Percentiles rank a stretch among this genome's conserved stretches.
phyloP scores from a whole-genome alignment of 2,329 filamentous ascomycete genomes.

The Aspergillus awamori region DNA sequence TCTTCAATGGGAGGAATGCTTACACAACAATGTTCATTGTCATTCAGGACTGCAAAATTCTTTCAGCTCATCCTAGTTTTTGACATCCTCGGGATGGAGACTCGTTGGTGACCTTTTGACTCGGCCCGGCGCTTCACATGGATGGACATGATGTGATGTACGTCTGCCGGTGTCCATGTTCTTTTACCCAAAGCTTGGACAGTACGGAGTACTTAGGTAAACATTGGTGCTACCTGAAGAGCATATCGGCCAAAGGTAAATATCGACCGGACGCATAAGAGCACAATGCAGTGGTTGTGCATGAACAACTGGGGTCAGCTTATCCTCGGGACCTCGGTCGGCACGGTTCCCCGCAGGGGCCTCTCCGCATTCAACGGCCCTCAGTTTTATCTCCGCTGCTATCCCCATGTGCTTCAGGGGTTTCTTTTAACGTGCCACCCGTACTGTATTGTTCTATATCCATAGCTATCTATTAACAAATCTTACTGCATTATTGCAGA shows the following conservation, averaged over 20 bases:
- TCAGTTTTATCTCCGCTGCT: conserved; percentile 2
- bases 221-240: neutral
- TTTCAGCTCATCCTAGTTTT: neutral
- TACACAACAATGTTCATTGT: neutral
- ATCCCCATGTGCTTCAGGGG: conserved; percentile 8
- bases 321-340: conserved; percentile 41
- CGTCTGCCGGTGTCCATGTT: neutral
- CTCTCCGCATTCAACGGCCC: conserved; percentile 10
- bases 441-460: neutral
- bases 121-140: neutral
- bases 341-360: conserved; percentile 30
- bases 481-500: neutral
- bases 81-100: neutral
- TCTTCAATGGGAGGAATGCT: neutral
- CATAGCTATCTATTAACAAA: neutral
- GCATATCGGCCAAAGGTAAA: neutral
- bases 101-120: neutral
- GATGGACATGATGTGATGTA: neutral
- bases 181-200: neutral
- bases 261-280: neutral
- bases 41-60: neutral
- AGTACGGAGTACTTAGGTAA: neutral
- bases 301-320: neutral
- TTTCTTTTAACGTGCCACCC: conserved; percentile 10
- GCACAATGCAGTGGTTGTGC: conserved; percentile 6